A percentile compares a stretch with the other conserved stretches of the same genome.
These are phyloP conservation scores for Coemansia biformis DNA, from an alignment of 192 early-diverging fungal genomes.

Conservation along the genomic window DNA sequence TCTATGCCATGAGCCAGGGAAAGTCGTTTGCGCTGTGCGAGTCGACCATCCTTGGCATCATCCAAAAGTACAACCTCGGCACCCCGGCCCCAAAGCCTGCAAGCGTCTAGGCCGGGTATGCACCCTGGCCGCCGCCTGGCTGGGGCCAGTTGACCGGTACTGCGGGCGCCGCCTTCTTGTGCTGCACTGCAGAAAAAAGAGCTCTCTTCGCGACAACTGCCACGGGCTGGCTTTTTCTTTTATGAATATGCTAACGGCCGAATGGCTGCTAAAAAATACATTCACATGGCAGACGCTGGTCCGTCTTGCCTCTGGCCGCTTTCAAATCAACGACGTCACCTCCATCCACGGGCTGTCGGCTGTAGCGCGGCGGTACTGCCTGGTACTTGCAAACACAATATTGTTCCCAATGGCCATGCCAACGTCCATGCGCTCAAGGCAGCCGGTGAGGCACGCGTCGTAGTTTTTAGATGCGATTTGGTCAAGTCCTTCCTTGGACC, in stretches of 20 bases:
- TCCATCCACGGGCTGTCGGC: constrained; percentile 13
- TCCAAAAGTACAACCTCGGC: constrained; percentile 25
- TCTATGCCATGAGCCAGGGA: constrained; percentile 4
- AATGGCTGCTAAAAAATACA: no score
- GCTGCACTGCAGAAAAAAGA: no score
- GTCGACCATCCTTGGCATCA: constrained; percentile 17
- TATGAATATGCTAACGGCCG: no score
- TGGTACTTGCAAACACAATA: constrained; percentile 7
- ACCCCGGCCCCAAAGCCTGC: constrained; percentile 28
- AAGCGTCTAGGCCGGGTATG: no score
- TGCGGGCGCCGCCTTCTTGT: no score
- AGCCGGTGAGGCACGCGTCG: constrained; percentile 17
- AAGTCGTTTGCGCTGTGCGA: constrained; percentile 5
- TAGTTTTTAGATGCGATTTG: constrained; percentile 23
- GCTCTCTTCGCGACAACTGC: no score
- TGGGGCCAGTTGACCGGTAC: no score
- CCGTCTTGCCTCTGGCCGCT: no score
- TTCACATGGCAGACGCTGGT: no score
- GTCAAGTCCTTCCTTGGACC: constrained; percentile 8
- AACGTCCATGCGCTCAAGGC: constrained; percentile 33
- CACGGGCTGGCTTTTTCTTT: no score
- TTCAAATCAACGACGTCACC: constrained; percentile 1
- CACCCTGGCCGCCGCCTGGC: no score
- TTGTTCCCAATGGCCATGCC: constrained; percentile 39
- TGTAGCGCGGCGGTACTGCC: constrained; percentile 13